Evolutionary conservation across 2,329 filamentous ascomycete species (phyloP).

Genomic region (Graphilbum ipis-grandicollis): DNA sequence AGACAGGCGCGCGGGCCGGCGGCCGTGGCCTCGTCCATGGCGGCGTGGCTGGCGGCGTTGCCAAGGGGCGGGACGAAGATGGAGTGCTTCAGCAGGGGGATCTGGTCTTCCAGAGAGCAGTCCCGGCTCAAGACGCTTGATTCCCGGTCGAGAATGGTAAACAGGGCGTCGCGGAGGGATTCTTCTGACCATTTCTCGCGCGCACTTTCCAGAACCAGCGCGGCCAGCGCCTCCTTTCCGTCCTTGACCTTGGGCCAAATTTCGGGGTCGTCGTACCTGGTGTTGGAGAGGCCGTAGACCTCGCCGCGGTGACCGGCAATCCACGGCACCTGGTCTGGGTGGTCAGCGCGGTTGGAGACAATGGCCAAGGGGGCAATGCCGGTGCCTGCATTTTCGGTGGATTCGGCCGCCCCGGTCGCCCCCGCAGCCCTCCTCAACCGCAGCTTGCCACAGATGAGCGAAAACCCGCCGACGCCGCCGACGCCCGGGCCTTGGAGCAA

Average conservation of each 20-base stretch:
- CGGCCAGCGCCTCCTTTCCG: conserved; percentile 27
- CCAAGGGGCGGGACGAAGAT: conserved; percentile 44
- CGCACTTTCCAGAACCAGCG: too few relatives aligned
- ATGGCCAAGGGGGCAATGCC: conserved; percentile 35
- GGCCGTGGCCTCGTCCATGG: conserved; percentile 3
- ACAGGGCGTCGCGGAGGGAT: conserved; percentile 31
- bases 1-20: conserved; percentile 15
- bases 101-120: conserved; percentile 33
- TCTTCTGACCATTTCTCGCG: conserved; percentile 21
- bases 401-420: too few relatives aligned
- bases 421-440: conserved; percentile 2
- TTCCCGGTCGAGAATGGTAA: conserved; percentile 36
- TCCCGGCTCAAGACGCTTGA: conserved; percentile 27
- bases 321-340: conserved; percentile 36
- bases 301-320: conserved; percentile 31
- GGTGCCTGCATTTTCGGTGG: not conserved
- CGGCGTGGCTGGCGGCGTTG: conserved; percentile 18
- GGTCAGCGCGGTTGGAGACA: conserved; percentile 41
- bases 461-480: conserved; percentile 48
- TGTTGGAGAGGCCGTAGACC: conserved; percentile 45
- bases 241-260: conserved; percentile 44
- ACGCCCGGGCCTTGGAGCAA: conserved; percentile 35
- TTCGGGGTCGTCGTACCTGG: conserved; percentile 32
- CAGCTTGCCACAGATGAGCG: conserved; percentile 47
- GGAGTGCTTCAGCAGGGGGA: conserved; percentile 36